Conservation (phyloP, 768 basidiomycete genomes). For the Hebeloma cylindrosporum region DNA sequence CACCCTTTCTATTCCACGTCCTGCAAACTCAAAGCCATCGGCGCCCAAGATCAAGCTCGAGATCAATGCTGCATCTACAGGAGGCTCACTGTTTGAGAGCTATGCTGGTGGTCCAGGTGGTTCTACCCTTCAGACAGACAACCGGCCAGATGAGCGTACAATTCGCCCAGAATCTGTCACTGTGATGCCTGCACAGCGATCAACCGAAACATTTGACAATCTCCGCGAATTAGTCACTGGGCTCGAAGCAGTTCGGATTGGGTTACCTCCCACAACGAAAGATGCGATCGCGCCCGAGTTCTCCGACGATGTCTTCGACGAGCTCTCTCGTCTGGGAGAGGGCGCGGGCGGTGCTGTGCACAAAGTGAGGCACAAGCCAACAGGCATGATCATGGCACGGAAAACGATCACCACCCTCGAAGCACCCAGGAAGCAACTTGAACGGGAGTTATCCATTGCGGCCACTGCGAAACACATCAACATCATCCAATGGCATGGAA, state of each 20-base stretch:
- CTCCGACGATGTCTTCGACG: slow-evolving; percentile 75
- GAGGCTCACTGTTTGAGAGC: slow-evolving; percentile 34
- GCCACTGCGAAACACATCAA: slow-evolving; percentile 81
- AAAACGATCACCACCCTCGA: slow-evolving; percentile 92
- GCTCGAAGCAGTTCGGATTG: slow-evolving; percentile 32
- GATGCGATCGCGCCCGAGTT: slow-evolving; percentile 39
- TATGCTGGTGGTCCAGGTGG: slow-evolving; percentile 45
- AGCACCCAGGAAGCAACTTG: slow-evolving; percentile 88
- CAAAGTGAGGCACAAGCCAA: slow-evolving; percentile 85
- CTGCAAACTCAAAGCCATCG: slow-evolving; percentile 17
- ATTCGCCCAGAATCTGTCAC: slow-evolving; percentile 42
- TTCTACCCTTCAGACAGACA: slow-evolving; percentile 21
- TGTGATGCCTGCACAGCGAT: slow-evolving; percentile 28
- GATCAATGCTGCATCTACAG: slow-evolving; percentile 20
- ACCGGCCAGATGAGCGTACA: slow-evolving; percentile 40
- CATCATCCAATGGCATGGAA: slow-evolving; percentile 91
- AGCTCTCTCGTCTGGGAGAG: slow-evolving; percentile 80
- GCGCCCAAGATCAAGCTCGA: slow-evolving; percentile 25
- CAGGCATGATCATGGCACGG: slow-evolving; percentile 81
- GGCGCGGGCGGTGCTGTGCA: slow-evolving; percentile 97
- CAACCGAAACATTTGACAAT: slow-evolving; percentile 35
- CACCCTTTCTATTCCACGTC: slow-evolving; percentile 21
- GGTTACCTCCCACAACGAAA: slow-evolving; percentile 20
- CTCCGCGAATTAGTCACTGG: slow-evolving; percentile 39
- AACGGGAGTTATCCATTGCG: slow-evolving; percentile 90